phyloP scores from a whole-genome alignment of 495 filamentous ascomycete genomes.

The Cryomyces minteri region DNA sequence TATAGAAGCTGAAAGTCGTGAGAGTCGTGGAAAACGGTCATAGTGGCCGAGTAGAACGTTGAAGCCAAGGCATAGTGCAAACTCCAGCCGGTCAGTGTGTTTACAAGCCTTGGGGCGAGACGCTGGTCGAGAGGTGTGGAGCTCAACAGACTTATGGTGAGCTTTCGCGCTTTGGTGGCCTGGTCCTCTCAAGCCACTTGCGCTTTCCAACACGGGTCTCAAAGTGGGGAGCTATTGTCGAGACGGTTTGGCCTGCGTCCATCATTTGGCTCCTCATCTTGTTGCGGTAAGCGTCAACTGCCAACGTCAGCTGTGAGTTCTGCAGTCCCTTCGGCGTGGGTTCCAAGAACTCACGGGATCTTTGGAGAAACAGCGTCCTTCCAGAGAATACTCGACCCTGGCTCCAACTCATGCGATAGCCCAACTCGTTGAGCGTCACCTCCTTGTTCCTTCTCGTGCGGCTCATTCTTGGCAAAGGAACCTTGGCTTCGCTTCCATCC shows the following conservation, averaged over 20 bases:
- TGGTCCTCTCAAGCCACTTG: conserved; percentile 52
- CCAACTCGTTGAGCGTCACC: conserved; percentile 73
- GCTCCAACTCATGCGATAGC: conserved; percentile 88
- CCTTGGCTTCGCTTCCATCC: conserved; percentile 48
- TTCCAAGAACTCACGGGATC: conserved; percentile 52
- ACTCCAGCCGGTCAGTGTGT: too few relatives aligned
- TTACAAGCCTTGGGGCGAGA: too few relatives aligned
- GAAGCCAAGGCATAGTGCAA: too few relatives aligned
- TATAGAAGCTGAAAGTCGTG: too few relatives aligned
- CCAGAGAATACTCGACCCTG: conserved; percentile 78
- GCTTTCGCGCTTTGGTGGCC: conserved; percentile 9
- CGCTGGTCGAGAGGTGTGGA: too few relatives aligned
- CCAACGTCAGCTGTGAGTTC: background rate
- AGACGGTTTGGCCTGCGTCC: conserved; percentile 49
- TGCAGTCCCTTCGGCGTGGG: background rate
- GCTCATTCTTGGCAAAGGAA: conserved; percentile 56
- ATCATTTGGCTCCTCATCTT: conserved; percentile 76
- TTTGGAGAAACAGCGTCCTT: conserved; percentile 75
- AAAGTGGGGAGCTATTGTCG: conserved; percentile 59
- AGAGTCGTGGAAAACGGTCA: too few relatives aligned
- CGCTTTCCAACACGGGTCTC: conserved; percentile 82
- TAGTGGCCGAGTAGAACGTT: too few relatives aligned
- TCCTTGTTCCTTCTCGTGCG: conserved; percentile 54
- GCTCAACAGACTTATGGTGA: too few relatives aligned
- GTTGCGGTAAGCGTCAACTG: conserved; percentile 88